Conservation (phyloP, 2,329 filamentous ascomycete genomes). For the Pseudogymnoascus sp. region DNA sequence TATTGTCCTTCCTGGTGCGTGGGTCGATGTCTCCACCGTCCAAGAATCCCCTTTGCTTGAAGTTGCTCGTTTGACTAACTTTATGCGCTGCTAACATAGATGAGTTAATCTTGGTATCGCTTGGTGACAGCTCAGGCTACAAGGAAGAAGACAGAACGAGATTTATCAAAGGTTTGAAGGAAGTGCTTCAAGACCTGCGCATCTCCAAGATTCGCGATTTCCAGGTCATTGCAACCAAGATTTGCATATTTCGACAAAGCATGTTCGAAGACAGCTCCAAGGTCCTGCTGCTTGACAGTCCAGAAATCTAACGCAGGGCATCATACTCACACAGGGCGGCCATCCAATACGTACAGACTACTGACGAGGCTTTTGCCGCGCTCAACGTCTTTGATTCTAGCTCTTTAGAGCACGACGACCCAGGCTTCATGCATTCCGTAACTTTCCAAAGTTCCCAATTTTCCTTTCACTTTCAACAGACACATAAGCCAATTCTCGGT, state of each 20-base stretch:
- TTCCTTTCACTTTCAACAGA: conserved; percentile 3
- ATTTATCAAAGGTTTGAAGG: conserved; percentile 55
- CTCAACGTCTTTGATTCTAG: neutral
- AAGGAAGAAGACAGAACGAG: conserved; percentile 50
- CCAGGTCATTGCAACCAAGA: conserved; percentile 55
- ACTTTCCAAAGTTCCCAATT: conserved; percentile 9
- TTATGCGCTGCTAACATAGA: conserved; percentile 40
- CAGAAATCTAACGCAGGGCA: neutral
- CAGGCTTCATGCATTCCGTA: neutral
- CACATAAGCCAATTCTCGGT: conserved; percentile 4
- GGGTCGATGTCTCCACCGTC: conserved; percentile 18
- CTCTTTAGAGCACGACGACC: conserved; percentile 4
- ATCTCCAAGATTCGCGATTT: conserved; percentile 56
- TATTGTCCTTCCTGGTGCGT: conserved; percentile 70
- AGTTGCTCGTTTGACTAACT: conserved; percentile 9
- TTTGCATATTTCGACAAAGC: conserved; percentile 56
- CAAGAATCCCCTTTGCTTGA: conserved; percentile 23
- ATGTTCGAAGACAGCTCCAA: conserved; percentile 58
- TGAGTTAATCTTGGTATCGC: conserved; percentile 63
- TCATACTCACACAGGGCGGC: conserved; percentile 1
- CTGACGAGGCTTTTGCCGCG: neutral
- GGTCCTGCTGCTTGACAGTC: conserved; percentile 48
- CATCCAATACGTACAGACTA: conserved; percentile 1
- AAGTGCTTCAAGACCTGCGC: conserved; percentile 53
- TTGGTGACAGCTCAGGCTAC: conserved; percentile 59